Evolutionary conservation across 192 early-diverging fungal species (phyloP).

Genomic region (Allomyces javanicus): DNA sequence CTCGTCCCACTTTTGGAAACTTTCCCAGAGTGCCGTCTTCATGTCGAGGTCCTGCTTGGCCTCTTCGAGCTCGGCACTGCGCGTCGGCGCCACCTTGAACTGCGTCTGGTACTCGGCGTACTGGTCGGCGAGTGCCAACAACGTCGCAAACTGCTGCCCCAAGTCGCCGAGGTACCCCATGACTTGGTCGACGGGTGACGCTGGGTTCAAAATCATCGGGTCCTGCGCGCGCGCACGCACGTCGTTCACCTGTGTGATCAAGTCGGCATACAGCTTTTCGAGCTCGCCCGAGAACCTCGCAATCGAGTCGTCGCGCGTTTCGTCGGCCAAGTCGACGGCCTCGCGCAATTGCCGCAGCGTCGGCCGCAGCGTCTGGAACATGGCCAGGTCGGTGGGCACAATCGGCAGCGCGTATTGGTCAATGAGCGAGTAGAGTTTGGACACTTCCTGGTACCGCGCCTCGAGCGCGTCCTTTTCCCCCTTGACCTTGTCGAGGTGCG

Average conservation of each 20-base stretch:
- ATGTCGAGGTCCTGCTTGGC: conserved; percentile 31
- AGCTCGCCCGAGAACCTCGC: conserved; percentile 27
- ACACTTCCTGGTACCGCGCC: conserved; percentile 23
- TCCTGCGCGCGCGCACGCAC: conserved; percentile 36
- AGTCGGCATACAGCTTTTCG: conserved; percentile 20
- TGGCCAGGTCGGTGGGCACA: conserved; percentile 34
- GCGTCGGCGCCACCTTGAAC: conserved; percentile 18
- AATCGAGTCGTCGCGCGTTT: conserved; percentile 37
- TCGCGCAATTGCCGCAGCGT: conserved; percentile 33
- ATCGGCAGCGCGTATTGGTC: conserved; percentile 28
- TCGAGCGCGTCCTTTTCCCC: conserved; percentile 20
- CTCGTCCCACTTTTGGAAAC: conserved; percentile 31
- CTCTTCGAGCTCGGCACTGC: conserved; percentile 28
- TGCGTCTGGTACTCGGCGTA: conserved; percentile 30
- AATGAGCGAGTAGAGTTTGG: conserved; percentile 22
- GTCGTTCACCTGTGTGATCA: conserved; percentile 30
- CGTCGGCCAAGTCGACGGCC: conserved; percentile 29
- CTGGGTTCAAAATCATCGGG: conserved; percentile 33
- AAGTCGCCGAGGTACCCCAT: conserved; percentile 30
- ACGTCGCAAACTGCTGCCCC: conserved; percentile 12
- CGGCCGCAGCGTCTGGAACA: conserved; percentile 35
- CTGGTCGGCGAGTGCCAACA: conserved; percentile 18
- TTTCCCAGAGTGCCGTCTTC: conserved; percentile 34
- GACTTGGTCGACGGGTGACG: conserved; percentile 22
- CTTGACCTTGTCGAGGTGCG: conserved; percentile 36